phyloP scores from a whole-genome alignment of 2,329 filamentous ascomycete species.

The Myriosclerotinia scirpicola region DNA sequence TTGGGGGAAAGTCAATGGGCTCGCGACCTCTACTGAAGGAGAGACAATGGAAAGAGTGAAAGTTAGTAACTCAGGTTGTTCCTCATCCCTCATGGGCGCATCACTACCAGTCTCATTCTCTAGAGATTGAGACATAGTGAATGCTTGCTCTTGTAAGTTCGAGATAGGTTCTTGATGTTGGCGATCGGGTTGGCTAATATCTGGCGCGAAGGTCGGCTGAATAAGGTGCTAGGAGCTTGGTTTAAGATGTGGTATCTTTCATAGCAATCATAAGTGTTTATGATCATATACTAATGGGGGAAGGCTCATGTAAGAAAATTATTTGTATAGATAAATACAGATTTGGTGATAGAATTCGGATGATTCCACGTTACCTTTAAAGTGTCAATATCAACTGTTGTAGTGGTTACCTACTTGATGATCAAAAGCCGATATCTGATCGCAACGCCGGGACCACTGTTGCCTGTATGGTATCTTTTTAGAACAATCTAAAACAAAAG shows the following conservation, averaged over 20 bases:
- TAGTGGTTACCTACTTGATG: too few relatives aligned
- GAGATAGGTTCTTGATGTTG: not conserved
- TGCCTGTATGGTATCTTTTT: too few relatives aligned
- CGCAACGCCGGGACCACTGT: too few relatives aligned
- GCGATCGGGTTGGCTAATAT: not conserved
- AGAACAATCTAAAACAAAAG: too few relatives aligned
- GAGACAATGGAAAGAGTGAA: constrained; percentile 61
- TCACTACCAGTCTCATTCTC: constrained; percentile 23
- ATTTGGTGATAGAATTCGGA: not conserved
- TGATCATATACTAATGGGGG: not conserved
- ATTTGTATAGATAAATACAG: not conserved
- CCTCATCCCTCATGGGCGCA: constrained; percentile 30
- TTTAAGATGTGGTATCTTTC: constrained; percentile 12
- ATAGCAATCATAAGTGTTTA: not conserved
- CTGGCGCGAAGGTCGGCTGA: not conserved
- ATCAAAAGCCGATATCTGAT: too few relatives aligned
- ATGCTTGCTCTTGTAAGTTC: not conserved
- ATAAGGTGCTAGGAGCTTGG: constrained; percentile 3
- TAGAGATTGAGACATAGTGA: constrained; percentile 31
- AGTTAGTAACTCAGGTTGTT: constrained; percentile 34
- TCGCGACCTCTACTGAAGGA: constrained; percentile 55
- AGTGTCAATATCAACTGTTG: not conserved
- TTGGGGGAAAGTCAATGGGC: constrained; percentile 51
- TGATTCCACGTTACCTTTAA: not conserved
- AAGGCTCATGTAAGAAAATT: not conserved